Base-by-base conservation (phyloP, 192 early-diverging fungal genomes). In the Coemansia asiatica region DNA sequence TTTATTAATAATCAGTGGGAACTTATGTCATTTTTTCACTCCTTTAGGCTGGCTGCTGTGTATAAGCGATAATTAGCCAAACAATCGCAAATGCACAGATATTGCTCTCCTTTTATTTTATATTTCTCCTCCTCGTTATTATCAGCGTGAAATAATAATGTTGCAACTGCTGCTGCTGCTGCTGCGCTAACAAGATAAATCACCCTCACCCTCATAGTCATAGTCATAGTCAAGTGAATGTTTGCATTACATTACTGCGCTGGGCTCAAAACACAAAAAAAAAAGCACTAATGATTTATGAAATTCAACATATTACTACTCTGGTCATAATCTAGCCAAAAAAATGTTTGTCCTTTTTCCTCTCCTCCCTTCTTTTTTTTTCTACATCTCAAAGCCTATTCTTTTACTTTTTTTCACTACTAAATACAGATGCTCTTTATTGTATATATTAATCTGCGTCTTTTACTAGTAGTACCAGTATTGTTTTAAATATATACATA, bases 281-380 rank as follows among this genome's bases (percentile, higher is more conserved):
- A 5, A 26, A 51, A 51, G 23, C 50, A 6, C 40, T 13, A 44
- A 44, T 33, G 31, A 33, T 3, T 12, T 44, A 12, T 8, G 40
- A 44, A 51, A 51, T 22, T 22, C 22, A 51, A 22, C 50, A 4
- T 44, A 13, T 44, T 44, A 44, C 40, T 44, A 8, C 40, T 44
- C 40, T 44, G 40, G 5, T 23, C 2, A 25, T 5, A 51, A 22
- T 25, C 19, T 51, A 26, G 25, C 19, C 4, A 49, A 49, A 25
- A 51, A 26, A 51, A 25, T 51, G 50, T 51, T 51, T 26, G 22
- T 51, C 8, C 50, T 51, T 22, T 10, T 44, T 44, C n/a, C 21
- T 51, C 13, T 38, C 61, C 31, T 69, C 2, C 49, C 55, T 48
- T 54, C 33, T 63, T 58, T 35, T 61, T 27, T 28, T 46, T 29